A percentile compares a stretch with the other conserved stretches of the same genome.
Evolutionary conservation across 345 rosid genomes (phyloP).

Genomic region (Murraya koenigii): DNA sequence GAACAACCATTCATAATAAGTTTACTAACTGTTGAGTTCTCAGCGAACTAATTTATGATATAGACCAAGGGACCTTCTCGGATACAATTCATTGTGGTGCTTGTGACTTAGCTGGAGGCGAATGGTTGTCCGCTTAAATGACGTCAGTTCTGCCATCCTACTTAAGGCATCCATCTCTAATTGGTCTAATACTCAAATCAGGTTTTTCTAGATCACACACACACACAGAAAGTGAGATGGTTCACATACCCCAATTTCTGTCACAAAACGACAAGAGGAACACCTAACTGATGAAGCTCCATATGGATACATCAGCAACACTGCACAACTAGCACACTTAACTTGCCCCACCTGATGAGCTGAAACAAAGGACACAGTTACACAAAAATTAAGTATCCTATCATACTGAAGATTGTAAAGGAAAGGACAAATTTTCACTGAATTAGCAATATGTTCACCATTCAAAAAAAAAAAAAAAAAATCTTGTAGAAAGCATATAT

Average conservation of each 20-base stretch:
- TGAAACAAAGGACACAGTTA: conserved; percentile 26
- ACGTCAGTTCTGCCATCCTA: neutral
- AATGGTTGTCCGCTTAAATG: neutral
- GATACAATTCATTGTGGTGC: neutral
- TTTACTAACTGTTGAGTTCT: neutral
- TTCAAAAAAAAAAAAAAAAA: neutral
- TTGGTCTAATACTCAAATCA: neutral
- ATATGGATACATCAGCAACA: conserved; percentile 77
- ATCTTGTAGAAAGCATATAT: neutral
- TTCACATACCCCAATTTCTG: conserved; percentile 67
- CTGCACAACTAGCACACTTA: conserved; percentile 51
- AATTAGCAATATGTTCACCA: neutral
- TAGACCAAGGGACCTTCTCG: neutral
- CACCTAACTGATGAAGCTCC: conserved; percentile 84
- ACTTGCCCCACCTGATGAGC: conserved; percentile 82
- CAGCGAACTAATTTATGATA: neutral
- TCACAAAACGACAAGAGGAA: conserved; percentile 67
- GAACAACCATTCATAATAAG: neutral
- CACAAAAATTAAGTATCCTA: neutral
- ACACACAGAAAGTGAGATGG: neutral
- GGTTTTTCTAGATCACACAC: neutral
- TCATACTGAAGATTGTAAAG: neutral
- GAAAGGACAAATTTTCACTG: neutral
- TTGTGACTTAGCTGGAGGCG: neutral
- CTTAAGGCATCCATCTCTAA: neutral